Conservation (phyloP, 306 rosid species). For the Albizia julibrissin region DNA sequence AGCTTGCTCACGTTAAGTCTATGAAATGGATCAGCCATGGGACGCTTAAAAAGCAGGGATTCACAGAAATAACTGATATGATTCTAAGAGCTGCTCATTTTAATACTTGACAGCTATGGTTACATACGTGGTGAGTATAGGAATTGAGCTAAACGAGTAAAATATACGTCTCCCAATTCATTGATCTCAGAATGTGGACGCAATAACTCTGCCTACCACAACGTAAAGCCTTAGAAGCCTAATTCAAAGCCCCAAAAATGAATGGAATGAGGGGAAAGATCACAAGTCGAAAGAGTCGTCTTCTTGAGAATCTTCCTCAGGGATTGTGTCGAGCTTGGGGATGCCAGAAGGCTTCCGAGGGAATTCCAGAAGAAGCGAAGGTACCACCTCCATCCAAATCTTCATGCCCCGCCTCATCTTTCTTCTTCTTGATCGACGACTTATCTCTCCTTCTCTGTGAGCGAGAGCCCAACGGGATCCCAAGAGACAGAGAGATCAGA, state of each 20-base stretch:
- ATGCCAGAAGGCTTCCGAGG: constrained; percentile 34
- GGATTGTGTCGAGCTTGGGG: constrained; percentile 42
- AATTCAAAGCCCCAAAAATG: background rate
- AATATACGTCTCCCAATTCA: background rate
- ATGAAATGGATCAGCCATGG: background rate
- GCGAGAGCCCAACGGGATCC: background rate
- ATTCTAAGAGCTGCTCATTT: background rate
- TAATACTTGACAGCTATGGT: background rate
- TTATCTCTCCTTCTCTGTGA: background rate
- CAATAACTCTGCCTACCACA: background rate
- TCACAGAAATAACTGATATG: background rate
- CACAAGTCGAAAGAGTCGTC: background rate
- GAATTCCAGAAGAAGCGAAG: constrained; percentile 35
- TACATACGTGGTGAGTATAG: background rate
- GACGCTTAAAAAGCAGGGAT: background rate
- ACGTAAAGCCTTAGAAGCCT: background rate
- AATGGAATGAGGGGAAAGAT: background rate
- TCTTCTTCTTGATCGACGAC: background rate
- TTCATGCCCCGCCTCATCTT: constrained; percentile 7
- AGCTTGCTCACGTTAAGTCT: background rate
- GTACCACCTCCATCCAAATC: constrained; percentile 47
- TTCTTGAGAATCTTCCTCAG: constrained; percentile 36
- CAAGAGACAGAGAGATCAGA: background rate
- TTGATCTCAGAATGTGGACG: background rate
- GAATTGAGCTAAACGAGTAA: background rate